Evolutionary conservation across 2,329 filamentous ascomycete genomes (phyloP), one percentile per base, ranked within the genome.

Genomic region (Metarhizium rileyi): DNA sequence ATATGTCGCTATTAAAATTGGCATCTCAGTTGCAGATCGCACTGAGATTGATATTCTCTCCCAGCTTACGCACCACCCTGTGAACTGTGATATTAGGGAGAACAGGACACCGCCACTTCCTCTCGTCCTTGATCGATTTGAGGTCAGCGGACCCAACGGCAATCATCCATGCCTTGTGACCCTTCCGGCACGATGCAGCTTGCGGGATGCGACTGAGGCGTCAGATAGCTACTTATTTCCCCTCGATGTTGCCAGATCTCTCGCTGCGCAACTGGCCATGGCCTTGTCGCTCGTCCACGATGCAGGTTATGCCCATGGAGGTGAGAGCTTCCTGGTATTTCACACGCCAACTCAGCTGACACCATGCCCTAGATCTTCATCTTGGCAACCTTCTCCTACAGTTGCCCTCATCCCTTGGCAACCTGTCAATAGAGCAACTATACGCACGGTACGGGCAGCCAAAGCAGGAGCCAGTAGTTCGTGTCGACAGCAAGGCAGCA

Each of bases 321-420:
- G 59, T 58, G 28, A 46, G 42, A 23, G n/a, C 18, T 10, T 28
- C 16, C 5, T 20, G 6, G 2, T 47, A 20, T 22, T 16, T 27
- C 10, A 36, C 26, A 30, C 27, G 28, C 12, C 23, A 20, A 18
- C 46, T 44, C 33, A 18, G 20, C 41, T 48, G 27, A 48, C 33
- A 4, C 22, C 14, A 7, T 45, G 7, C 33, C 12, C 30, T 23
- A 60, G 66, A 61, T 50, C 51, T 69, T 44, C 63, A 69, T 46
- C 47, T 59, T 3, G 63, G 65, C 14, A 69, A 70, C 49, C 40
- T 65, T 26, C 59, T 68, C 25, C 54, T 70, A 28, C 57, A 47
- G 20, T 14, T 50, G 36, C 50, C 57, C 2, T 56, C 52, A 6
- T 44, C 46, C 2, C 51, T 64, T 14, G 48, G 62, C n/a, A 36